phyloP scores from a whole-genome alignment of 768 basidiomycete species.

The Trichaptum fuscoviolaceum region DNA sequence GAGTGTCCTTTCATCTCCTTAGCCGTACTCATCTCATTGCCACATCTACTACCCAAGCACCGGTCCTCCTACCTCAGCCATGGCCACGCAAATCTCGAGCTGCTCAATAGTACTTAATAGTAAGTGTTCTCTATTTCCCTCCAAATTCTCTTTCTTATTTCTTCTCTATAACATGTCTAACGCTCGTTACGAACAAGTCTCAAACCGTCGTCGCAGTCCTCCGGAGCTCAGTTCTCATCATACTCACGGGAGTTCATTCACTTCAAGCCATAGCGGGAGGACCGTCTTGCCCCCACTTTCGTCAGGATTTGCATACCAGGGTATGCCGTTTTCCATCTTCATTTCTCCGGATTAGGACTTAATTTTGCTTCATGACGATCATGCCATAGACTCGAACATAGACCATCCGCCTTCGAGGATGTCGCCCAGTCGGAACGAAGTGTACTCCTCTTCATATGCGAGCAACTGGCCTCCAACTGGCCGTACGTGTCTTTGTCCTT shows the following conservation, averaged over 20 bases:
- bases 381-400: conserved; percentile 48
- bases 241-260: conserved; percentile 57
- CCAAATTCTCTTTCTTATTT: neutral
- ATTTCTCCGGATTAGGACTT: conserved; percentile 49
- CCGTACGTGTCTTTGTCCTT: conserved; percentile 16
- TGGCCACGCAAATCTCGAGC: neutral
- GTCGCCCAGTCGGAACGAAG: conserved; percentile 55
- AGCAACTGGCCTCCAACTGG: conserved; percentile 23
- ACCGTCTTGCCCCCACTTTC: conserved; percentile 82
- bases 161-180: conserved; percentile 51
- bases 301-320: conserved; percentile 80
- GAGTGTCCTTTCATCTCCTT: neutral
- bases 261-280: conserved; percentile 83
- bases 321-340: conserved; percentile 71
- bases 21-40: neutral
- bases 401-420: conserved; percentile 42
- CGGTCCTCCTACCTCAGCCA: neutral
- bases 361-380: conserved; percentile 47
- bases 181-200: conserved; percentile 64
- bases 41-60: neutral
- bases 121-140: neutral
- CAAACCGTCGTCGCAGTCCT: conserved; percentile 54
- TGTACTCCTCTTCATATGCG: conserved; percentile 31
- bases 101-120: neutral
- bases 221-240: conserved; percentile 41